These are phyloP conservation scores for Pseudogymnoascus sp. DNA, from an alignment of 2,329 filamentous ascomycete genomes.

Conservation along the genomic window DNA sequence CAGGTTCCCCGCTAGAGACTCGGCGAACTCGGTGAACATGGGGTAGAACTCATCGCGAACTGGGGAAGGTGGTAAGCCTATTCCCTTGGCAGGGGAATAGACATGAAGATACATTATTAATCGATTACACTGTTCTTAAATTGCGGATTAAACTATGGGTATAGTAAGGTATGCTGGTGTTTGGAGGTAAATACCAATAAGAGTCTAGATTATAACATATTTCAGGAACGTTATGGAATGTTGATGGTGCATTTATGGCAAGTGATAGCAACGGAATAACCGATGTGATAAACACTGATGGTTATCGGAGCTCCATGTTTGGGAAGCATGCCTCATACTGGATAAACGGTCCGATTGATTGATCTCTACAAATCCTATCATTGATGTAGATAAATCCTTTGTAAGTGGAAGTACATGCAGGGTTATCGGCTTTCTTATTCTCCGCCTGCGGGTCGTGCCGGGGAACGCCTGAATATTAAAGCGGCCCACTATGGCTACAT, in stretches of 20 bases:
- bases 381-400: not conserved
- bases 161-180: not conserved
- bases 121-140: not conserved
- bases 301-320: not conserved
- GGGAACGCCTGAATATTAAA: not conserved
- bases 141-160: not conserved
- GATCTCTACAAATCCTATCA: not conserved
- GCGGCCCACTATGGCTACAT: not conserved
- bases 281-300: not conserved
- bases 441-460: not conserved
- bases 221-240: no score
- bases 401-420: not conserved
- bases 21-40: not conserved
- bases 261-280: no score
- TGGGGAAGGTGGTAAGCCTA: not conserved
- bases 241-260: no score
- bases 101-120: not conserved
- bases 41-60: not conserved
- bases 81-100: not conserved
- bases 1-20: not conserved
- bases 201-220: no score
- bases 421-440: not conserved
- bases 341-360: not conserved
- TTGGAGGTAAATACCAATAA: no score
- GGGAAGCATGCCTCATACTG: not conserved